Conservation (phyloP, 2,329 filamentous ascomycete species). For the Calonectria pteridis region DNA sequence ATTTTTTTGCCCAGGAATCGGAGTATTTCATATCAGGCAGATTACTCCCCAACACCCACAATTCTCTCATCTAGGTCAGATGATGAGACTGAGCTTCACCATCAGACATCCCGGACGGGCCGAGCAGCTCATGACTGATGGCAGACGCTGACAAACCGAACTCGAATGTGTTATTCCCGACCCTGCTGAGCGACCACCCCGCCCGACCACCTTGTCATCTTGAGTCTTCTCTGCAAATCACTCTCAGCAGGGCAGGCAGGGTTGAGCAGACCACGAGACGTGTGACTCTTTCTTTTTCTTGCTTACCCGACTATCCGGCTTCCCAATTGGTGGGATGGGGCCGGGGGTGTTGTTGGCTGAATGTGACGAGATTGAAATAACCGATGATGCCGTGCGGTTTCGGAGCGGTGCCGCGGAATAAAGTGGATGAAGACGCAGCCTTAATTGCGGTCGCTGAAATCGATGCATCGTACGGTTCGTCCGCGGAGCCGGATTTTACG, state of each 20-base stretch:
- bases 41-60: neutral
- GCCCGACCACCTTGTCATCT: conserved; percentile 4
- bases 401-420: neutral
- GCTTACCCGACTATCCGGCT: neutral
- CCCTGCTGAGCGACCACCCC: neutral
- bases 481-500: neutral
- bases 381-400: conserved; percentile 11
- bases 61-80: conserved; percentile 10
- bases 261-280: conserved; percentile 2
- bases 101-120: conserved; percentile 17
- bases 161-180: conserved; percentile 12
- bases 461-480: neutral
- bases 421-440: neutral
- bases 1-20: neutral
- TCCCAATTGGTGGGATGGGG: neutral
- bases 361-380: neutral
- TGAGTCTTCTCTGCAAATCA: neutral
- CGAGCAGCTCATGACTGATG: neutral
- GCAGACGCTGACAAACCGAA: conserved; percentile 12
- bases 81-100: conserved; percentile 2
- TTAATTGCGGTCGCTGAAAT: neutral
- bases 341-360: neutral
- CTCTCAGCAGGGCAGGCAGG: neutral
- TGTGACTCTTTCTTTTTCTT: conserved; percentile 10
- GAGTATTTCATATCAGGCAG: conserved; percentile 12